Base-by-base conservation (phyloP, 345 rosid genomes). In the Aethionema arabicum region DNA sequence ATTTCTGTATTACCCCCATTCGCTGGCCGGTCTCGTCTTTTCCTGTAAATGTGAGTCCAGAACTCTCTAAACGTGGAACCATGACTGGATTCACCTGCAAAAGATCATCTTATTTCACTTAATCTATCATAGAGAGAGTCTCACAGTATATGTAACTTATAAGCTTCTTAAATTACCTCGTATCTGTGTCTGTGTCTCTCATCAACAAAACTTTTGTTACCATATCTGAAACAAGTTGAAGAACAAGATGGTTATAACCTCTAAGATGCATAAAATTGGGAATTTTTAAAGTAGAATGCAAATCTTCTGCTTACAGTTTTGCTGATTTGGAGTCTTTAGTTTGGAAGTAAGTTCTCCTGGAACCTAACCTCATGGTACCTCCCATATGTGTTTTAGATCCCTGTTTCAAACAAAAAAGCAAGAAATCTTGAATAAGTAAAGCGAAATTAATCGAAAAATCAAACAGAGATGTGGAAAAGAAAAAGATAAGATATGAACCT, bases 121-220 rank as follows among this genome's bases (percentile, higher is more conserved):
- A 48, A 57, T 44, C 43, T 53, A 11, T 49, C 8, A 14, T 44
- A 46, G 32, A 48, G 53, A 43, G 35, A 66, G 35, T 52, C 43
- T 65, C 30, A 30, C 27, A 21, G 44, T 2, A 6, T 29, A 58
- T 29, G 29, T 70, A 59, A 38, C 21, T 41, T 12, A 40, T 21
- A 56, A 46, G 52, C 33, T 39, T 40, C 41, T 57, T 21, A 49
- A 11, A 36, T 37, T 72, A 88, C 98, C 97, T 93, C 97, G 16
- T 87, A 93, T 79, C 97, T 84, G 74, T 93, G 99, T 16, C 99
- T 72, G 81, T 93, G 99, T 62, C 99, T 80, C 72, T 93, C 99
- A n/a, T 93, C 96, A 1, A 84, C 80, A 65, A 61, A 85, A 59
- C 68, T 68, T 74, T 14, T 76, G 67, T 84, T 80, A 61, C 87